Evolutionary conservation across 2,329 filamentous ascomycete genomes (phyloP), one percentile per base, ranked within the genome.

Genomic region (Cladosporium sp.): DNA sequence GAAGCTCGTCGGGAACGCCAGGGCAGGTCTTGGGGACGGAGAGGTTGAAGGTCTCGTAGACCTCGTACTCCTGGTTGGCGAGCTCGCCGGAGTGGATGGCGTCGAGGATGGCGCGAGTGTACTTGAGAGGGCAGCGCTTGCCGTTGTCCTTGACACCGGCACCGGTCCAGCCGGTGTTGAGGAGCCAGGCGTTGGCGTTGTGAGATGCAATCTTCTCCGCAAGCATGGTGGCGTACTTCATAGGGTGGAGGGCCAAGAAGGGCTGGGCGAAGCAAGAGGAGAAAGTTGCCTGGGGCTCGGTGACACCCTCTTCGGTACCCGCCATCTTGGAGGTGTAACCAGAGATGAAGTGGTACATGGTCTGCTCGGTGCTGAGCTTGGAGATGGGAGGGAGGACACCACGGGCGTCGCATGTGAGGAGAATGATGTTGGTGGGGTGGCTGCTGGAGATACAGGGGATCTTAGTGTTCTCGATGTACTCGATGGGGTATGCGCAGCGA

Each of bases 311-410:
- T 84, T 99, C 95, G 38, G 95, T 99, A 77, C 95, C 95, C 71
- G 95, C 95, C 95, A 99, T 99, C 90, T 99, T 99, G 78, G 94
- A 98, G 71, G 95, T 99, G 87, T 99, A 99, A 74, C 95, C 95
- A 21, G 92, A 96, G 83, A 99, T 99, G 89, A 99, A 99, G 87
- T 99, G 95, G 90, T 98, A 99, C 94, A 99, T 98, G 80, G 93
- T 97, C 85, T 98, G 95, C 76, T 92, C 88, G 71, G 90, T 88
- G 85, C 91, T 89, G 79, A 99, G 90, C 87, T 98, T 98, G 76
- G 93, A 97, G 83, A 99, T 98, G 59, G 95, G 95, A 66, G 95
- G 95, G 65, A 99, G 89, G 59, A 99, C 95, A 85, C 95, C 95
- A 73, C 95, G 92, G 68, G 95, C 95, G 76, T 99, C 95, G 84